Evolutionary conservation across 2,329 filamentous ascomycete genomes (phyloP).

Genomic region (Emmonsiellopsis sp.): DNA sequence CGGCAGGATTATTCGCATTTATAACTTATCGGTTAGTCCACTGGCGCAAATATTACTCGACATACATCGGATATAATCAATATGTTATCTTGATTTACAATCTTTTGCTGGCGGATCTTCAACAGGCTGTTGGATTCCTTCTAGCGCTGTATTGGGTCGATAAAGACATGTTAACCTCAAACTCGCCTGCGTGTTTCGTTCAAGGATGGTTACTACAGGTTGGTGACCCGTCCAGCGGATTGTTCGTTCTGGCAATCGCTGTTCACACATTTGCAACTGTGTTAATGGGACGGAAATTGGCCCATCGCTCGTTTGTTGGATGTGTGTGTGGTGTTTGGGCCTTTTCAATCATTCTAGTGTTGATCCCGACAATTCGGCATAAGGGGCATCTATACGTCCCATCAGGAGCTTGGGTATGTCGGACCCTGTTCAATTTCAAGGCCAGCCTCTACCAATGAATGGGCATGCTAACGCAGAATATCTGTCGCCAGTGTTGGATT

Average conservation of each 20-base stretch:
- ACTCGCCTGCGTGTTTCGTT: slow-evolving; percentile 37
- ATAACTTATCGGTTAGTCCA: slow-evolving; percentile 44
- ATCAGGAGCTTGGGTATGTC: slow-evolving; percentile 42
- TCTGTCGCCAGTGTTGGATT: slow-evolving; percentile 39
- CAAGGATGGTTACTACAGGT: slow-evolving; percentile 45
- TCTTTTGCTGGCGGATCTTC: slow-evolving; percentile 43
- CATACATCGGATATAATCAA: slow-evolving; percentile 46
- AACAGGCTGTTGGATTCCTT: slow-evolving; percentile 42
- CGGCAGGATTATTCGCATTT: slow-evolving; percentile 35
- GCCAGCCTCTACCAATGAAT: background rate
- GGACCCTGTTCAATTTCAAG: background rate
- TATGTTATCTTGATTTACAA: slow-evolving; percentile 47
- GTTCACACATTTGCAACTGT: slow-evolving; percentile 45
- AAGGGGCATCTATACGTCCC: slow-evolving; percentile 36
- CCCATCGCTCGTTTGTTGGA: slow-evolving; percentile 35
- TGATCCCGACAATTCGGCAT: slow-evolving; percentile 37
- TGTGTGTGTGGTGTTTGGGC: slow-evolving; percentile 38
- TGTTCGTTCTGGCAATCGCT: slow-evolving; percentile 46
- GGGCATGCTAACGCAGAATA: background rate
- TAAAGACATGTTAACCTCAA: slow-evolving; percentile 34
- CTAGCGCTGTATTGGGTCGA: slow-evolving; percentile 41
- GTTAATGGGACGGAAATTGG: slow-evolving; percentile 37
- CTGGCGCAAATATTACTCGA: slow-evolving; percentile 39
- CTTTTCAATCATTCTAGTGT: slow-evolving; percentile 36
- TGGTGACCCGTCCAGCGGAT: slow-evolving; percentile 43